Evolutionary conservation across 2,329 filamentous ascomycete species (phyloP).

Genomic region (Colletotrichum theobromicola): DNA sequence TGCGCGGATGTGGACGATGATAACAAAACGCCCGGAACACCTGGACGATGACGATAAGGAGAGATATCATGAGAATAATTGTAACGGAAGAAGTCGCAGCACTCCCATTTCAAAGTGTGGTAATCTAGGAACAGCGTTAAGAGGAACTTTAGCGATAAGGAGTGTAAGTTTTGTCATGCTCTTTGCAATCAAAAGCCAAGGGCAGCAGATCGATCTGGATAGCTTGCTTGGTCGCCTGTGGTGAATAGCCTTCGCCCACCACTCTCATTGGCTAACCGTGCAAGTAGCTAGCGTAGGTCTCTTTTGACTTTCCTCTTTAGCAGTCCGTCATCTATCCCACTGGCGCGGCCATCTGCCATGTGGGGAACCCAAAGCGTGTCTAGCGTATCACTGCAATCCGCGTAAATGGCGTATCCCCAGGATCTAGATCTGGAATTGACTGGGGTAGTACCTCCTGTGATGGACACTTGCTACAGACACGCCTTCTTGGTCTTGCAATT

Average conservation of each 20-base stretch:
- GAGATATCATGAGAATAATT: neutral
- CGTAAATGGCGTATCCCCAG: neutral
- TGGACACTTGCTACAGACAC: neutral
- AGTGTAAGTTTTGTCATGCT: neutral
- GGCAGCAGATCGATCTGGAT: neutral
- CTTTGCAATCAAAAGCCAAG: neutral
- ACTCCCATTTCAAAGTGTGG: neutral
- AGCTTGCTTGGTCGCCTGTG: neutral
- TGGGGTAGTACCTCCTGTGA: neutral
- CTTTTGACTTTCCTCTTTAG: neutral
- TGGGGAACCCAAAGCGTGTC: neutral
- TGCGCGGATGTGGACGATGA: neutral
- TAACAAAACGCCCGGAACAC: neutral
- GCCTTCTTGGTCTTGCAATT: neutral
- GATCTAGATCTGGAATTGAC: neutral
- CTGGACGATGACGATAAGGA: neutral
- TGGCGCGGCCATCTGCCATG: neutral
- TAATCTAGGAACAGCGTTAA: neutral
- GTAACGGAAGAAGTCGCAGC: neutral
- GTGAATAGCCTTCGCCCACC: neutral
- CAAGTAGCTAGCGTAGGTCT: neutral
- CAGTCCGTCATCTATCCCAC: neutral
- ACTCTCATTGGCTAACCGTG: neutral
- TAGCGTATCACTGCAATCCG: neutral
- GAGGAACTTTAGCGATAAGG: neutral